Evolutionary conservation across 2,329 filamentous ascomycete genomes (phyloP), one percentile per base, ranked within the genome.

Genomic region (Rhynchosporium agropyri): DNA sequence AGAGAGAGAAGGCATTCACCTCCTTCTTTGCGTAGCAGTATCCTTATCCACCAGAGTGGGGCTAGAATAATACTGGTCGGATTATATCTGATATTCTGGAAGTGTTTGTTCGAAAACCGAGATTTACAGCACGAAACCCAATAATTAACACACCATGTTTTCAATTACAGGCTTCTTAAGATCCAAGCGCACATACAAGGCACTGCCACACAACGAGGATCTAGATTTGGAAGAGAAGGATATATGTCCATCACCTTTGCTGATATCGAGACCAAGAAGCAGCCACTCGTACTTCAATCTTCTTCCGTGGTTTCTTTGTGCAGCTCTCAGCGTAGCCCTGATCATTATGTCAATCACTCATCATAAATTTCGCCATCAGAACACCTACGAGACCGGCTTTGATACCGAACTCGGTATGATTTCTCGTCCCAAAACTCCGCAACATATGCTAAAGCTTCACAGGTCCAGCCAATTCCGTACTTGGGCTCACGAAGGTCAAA

Each of bases 401-500:
- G 55, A 58, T 31, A 58, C 55, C 26, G 55, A 58, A 7, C 28
- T 58, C 9, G 55, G 55, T 58, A 46, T 9, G 5, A 45, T 56
- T 20, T 31, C 29, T 45, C 26, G 4, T 46, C 55, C 20, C 42
- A n/a, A 31, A 5, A 26, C 20, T 15, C 28, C 36, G 4, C 8
- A 29, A 33, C 12, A 28, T 26, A 31, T 33, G 31, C 38, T 45
- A 45, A 46, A 29, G 6, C 38, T 28, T 28, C 12, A 58, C 28
- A 58, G 55, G n/a, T 29, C 55, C 55, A 4, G 55, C 38, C 42
- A 58, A 58, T 10, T 31, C 55, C 10, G 42, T 31, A 29, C 55
- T 58, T 43, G 55, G 55, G 5, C 55, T 58, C n/a, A 58, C 55
- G n/a, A 58, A 58, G 40, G 38, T 58, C 55, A 58, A 58, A 28